Conservation (phyloP, 352 stramenopile species). For the Pythium dissotocum region DNA sequence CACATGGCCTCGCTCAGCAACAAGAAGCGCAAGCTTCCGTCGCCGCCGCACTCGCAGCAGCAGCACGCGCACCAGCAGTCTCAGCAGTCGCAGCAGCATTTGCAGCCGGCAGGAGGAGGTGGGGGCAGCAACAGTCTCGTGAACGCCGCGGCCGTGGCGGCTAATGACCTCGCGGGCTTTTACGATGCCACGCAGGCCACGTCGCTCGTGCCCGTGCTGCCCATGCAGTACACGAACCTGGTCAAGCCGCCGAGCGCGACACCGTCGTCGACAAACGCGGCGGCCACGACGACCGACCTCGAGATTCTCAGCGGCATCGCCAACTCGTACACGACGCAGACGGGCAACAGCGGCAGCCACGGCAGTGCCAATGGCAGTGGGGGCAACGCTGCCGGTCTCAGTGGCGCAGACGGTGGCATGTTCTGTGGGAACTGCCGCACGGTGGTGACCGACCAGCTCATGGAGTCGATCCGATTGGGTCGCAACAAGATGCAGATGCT, state of each 20-base stretch:
- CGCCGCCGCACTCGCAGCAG: conserved; percentile 23
- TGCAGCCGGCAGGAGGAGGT: conserved; percentile 13
- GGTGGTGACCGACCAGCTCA: conserved; percentile 71
- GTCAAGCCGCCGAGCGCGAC: conserved; percentile 23
- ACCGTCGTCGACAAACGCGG: conserved; percentile 15
- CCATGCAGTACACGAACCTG: conserved; percentile 60
- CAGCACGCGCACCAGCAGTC: background rate
- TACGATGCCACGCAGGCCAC: conserved; percentile 47
- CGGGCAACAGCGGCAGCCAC: conserved; percentile 2
- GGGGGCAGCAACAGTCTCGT: background rate
- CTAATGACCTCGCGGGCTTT: conserved; percentile 54
- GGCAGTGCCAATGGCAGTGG: background rate
- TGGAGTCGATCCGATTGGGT: conserved; percentile 73
- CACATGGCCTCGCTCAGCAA: conserved; percentile 32
- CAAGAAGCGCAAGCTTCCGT: conserved; percentile 50
- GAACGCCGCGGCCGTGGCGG: conserved; percentile 11
- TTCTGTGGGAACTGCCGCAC: conserved; percentile 64
- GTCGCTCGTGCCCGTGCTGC: conserved; percentile 48
- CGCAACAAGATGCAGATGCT: conserved; percentile 70
- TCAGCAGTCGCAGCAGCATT: conserved; percentile 16
- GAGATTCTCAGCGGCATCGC: conserved; percentile 86
- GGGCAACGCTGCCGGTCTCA: background rate
- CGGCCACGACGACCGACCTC: conserved; percentile 51
- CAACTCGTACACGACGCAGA: conserved; percentile 67
- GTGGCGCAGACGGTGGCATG: conserved; percentile 9